Evolutionary conservation across 83 land plant genomes (phyloP).

Genomic region (Diphasiastrum complanatum): DNA sequence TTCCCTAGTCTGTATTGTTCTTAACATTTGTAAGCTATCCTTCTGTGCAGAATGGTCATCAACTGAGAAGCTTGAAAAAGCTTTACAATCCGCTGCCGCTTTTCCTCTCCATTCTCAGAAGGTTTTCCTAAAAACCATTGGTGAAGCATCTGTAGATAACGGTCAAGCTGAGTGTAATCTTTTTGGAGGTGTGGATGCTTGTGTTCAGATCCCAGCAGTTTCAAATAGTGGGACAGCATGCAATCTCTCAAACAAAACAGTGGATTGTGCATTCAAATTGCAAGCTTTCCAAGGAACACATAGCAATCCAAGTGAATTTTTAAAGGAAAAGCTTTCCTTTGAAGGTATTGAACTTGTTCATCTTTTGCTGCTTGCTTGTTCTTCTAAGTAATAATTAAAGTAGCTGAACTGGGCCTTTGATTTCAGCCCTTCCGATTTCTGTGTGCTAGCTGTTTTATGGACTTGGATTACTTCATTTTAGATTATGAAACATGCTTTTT

Average conservation of each 20-base stretch:
- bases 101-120: conserved; percentile 11
- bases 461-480: too few relatives aligned
- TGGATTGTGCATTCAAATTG: conserved; percentile 10
- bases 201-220: not conserved
- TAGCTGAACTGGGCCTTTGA: too few relatives aligned
- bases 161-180: conserved; percentile 8
- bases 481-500: too few relatives aligned
- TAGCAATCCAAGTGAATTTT: not conserved
- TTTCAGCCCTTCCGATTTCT: too few relatives aligned
- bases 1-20: too few relatives aligned
- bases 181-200: conserved; percentile 11
- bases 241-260: conserved; percentile 1
- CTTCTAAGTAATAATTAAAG: too few relatives aligned
- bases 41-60: conserved; percentile 8
- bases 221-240: not conserved
- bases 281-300: not conserved
- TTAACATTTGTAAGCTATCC: too few relatives aligned
- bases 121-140: conserved; percentile 5
- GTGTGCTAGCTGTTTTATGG: too few relatives aligned
- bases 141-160: not conserved
- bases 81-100: conserved; percentile 5
- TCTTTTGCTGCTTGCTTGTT: too few relatives aligned
- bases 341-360: too few relatives aligned
- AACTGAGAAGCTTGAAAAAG: not conserved
- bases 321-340: not conserved